Evolutionary conservation across 208 protist genomes (phyloP).

Genomic region (Trypanosoma vivax): DNA sequence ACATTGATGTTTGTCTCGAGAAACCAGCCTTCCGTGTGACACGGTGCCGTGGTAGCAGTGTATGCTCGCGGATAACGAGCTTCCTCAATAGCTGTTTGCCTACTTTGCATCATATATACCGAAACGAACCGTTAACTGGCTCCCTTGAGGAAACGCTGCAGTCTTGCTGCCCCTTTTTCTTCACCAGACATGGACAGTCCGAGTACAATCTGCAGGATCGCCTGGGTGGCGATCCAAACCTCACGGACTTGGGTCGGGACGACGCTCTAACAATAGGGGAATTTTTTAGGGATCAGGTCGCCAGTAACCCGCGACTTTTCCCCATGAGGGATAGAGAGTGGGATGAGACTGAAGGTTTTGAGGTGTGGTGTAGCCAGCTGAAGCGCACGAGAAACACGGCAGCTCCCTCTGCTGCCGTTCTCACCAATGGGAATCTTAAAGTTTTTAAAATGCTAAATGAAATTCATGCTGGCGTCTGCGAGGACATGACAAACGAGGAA

Average conservation of each 20-base stretch:
- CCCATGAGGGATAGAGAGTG: slow-evolving; percentile 21
- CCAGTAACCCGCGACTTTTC: slow-evolving; percentile 39
- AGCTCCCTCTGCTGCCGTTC: slow-evolving; percentile 36
- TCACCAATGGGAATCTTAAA: slow-evolving; percentile 27
- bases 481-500: slow-evolving; percentile 83
- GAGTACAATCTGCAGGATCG: slow-evolving; percentile 84
- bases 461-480: slow-evolving; percentile 82
- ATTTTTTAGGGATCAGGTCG: slow-evolving; percentile 60
- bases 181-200: slow-evolving; percentile 75
- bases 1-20: slow-evolving; percentile 50
- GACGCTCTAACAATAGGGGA: slow-evolving; percentile 46
- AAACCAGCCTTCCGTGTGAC: slow-evolving; percentile 33
- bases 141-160: slow-evolving; percentile 33
- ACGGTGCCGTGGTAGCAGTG: slow-evolving; percentile 41
- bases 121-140: slow-evolving; percentile 37
- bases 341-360: slow-evolving; percentile 46
- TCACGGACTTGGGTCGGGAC: slow-evolving; percentile 41
- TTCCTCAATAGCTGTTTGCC: slow-evolving; percentile 56
- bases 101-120: slow-evolving; percentile 36
- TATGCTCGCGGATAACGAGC: slow-evolving; percentile 56
- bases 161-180: slow-evolving; percentile 66
- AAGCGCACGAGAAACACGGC: slow-evolving; percentile 61
- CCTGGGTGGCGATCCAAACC: slow-evolving; percentile 68
- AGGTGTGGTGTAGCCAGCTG: slow-evolving; percentile 79
- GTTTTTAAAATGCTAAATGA: slow-evolving; percentile 74